A percentile compares a stretch with the other conserved stretches of the same genome.
Evolutionary conservation across 495 filamentous ascomycete species (phyloP).

Genomic region (Penicillium atrosanguineum): DNA sequence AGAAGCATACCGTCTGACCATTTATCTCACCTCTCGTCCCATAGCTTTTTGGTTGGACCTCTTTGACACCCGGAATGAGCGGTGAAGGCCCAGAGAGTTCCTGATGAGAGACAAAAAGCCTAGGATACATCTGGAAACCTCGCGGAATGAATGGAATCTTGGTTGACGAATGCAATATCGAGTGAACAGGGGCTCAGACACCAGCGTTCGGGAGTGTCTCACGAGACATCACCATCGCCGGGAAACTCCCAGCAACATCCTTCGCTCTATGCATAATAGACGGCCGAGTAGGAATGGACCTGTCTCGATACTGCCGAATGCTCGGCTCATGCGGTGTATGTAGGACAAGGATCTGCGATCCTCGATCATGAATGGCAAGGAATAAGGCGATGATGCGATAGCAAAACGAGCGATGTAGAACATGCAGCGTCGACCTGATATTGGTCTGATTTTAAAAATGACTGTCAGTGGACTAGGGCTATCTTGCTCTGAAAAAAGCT

Average conservation of each 20-base stretch:
- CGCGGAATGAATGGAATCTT: constrained; percentile 6
- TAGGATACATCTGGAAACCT: constrained; percentile 10
- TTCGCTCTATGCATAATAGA: constrained; percentile 16
- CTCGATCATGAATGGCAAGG: constrained; percentile 11
- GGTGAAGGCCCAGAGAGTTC: constrained; percentile 4
- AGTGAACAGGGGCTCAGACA: constrained; percentile 15
- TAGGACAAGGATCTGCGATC: constrained; percentile 18
- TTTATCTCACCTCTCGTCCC: background rate
- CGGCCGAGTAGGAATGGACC: constrained; percentile 11
- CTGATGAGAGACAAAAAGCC: constrained; percentile 17
- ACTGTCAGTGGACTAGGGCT: constrained; percentile 2
- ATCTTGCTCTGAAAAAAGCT: background rate
- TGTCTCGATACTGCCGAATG: constrained; percentile 18
- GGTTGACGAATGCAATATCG: constrained; percentile 19
- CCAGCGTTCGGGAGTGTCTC: constrained; percentile 12
- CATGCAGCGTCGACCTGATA: constrained; percentile 10
- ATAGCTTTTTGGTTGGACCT: constrained; percentile 1
- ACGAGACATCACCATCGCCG: constrained; percentile 7
- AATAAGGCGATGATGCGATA: background rate
- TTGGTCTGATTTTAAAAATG: constrained; percentile 22
- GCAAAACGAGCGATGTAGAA: background rate
- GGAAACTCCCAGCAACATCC: constrained; percentile 14
- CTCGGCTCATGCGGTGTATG: constrained; percentile 21
- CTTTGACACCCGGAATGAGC: constrained; percentile 17
- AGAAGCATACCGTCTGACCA: constrained; percentile 6